These are phyloP conservation scores for Smittium mucronatum DNA, from an alignment of 371 early-diverging fungal species.

Conservation along the genomic window DNA sequence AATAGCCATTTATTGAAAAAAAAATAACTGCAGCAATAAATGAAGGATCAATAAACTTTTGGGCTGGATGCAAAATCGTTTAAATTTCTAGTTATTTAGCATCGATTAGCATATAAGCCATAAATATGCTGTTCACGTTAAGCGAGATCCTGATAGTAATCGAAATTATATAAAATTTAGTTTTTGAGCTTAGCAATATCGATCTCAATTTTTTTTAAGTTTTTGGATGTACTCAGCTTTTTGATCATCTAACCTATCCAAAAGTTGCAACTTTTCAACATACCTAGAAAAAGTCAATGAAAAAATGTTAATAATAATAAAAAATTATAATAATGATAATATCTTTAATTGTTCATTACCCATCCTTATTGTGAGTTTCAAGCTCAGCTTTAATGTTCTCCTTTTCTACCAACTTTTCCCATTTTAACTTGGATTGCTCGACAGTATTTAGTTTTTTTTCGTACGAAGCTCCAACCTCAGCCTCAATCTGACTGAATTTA, in stretches of 20 bases:
- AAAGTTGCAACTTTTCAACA: conserved; percentile 30
- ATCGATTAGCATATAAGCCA: too few relatives aligned
- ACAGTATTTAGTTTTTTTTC: conserved; percentile 26
- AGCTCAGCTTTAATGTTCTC: conserved; percentile 30
- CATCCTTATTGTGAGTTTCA: conserved; percentile 31
- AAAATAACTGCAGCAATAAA: too few relatives aligned
- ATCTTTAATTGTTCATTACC: conserved; percentile 12
- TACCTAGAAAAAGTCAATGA: conserved; percentile 11
- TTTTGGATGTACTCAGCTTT: conserved; percentile 18
- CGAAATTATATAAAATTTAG: too few relatives aligned
- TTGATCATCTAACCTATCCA: conserved; percentile 24
- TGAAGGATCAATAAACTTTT: too few relatives aligned
- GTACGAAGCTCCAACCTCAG: conserved; percentile 22
- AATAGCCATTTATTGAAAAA: too few relatives aligned
- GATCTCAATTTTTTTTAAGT: conserved; percentile 14
- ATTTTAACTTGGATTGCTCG: conserved; percentile 28
- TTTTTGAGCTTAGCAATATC: too few relatives aligned
- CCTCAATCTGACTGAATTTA: conserved; percentile 31
- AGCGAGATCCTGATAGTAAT: too few relatives aligned
- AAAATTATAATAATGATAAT: not conserved
- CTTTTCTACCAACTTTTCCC: conserved; percentile 25
- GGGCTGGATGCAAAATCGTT: too few relatives aligned
- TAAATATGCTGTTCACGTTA: too few relatives aligned
- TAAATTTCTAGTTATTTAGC: too few relatives aligned
- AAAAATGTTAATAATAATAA: not conserved